Conservation (phyloP, 106 monocot genomes). For the Dioscorea zingiberensis region DNA sequence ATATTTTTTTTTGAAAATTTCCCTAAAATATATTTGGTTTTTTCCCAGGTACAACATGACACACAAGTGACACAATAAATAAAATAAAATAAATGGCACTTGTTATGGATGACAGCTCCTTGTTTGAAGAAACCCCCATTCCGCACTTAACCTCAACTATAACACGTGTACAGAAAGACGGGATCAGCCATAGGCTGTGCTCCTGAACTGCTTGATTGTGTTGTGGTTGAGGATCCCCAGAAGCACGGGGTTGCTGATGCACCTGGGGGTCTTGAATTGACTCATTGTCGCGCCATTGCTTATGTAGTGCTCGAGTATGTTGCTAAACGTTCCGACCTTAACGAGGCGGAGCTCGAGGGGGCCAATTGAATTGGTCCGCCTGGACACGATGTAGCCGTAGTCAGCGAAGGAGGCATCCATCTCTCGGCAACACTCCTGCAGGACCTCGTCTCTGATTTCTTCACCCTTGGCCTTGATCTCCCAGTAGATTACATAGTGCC, state of each 20-base stretch:
- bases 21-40: too few relatives aligned
- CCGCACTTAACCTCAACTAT: too few relatives aligned
- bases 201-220: conserved; percentile 25
- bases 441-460: conserved; percentile 7
- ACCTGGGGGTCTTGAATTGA: conserved; percentile 68
- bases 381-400: conserved; percentile 36
- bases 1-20: too few relatives aligned
- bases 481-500: conserved; percentile 66
- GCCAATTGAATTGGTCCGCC: conserved; percentile 34
- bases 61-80: too few relatives aligned
- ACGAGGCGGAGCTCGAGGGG: conserved; percentile 56
- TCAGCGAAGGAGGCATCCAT: conserved; percentile 43
- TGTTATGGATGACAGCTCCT: too few relatives aligned
- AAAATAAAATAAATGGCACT: too few relatives aligned
- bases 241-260: conserved; percentile 22
- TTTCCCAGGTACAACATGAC: too few relatives aligned
- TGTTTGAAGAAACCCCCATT: background rate
- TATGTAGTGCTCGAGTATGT: conserved; percentile 40
- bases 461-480: conserved; percentile 29
- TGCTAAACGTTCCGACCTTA: conserved; percentile 35
- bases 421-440: conserved; percentile 31
- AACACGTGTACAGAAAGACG: too few relatives aligned
- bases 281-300: conserved; percentile 38
- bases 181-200: conserved; percentile 27
- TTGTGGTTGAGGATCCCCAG: conserved; percentile 31